Base-by-base conservation (phyloP, 106 monocot genomes). In the Xerophyta viscosa region DNA sequence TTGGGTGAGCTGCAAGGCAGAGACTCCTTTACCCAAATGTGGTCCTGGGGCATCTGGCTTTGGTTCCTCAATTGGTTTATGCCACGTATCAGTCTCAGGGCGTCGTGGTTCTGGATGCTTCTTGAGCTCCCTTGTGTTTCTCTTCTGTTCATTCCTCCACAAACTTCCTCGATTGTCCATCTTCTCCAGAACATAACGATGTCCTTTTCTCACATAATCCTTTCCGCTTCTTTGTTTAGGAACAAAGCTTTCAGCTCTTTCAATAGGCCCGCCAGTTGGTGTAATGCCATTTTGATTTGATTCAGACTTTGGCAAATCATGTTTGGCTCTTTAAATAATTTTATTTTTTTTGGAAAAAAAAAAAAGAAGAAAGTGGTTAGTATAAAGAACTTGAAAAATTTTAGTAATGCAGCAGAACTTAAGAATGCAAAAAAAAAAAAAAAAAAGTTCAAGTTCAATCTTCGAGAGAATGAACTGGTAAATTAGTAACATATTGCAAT, bases 71-170 rank as follows among this genome's bases (percentile, higher is more conserved):
- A 58, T 43, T 18, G 79, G 83, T 50, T 87, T 87, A 60, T 80
- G 79, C 92, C 92, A 92, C 52, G 73, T 92, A 9, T 80, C 79
- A 18, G 80, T 65, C 45, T 87, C 92, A 10, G 39, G 59, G 0
- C 60, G 74, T 3, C 61, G 63, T 22, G 36, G 72, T 52, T 67
- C 73, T 10, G 8, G 39, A 24, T 58, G 56, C 50, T 75, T 81
- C 61, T 81, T 71, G 20, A 3, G 44, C 41, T 73, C 82, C 62
- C 31, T 67, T 19, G 52, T 24, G 24, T 47, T 64, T 45, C 64
- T 86, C 69, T 69, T 10, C 50, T 63, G 72, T 15, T 83, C 76
- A 29, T 63, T 81, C 56, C 60, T 78, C 69, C 69, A 57, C 12
- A 77, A 64, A 51, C 44, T 50, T 46, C 70, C 67, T 10, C 64